These are phyloP conservation scores for Evernia prunastri DNA, from an alignment of 495 filamentous ascomycete genomes.

Conservation along the genomic window DNA sequence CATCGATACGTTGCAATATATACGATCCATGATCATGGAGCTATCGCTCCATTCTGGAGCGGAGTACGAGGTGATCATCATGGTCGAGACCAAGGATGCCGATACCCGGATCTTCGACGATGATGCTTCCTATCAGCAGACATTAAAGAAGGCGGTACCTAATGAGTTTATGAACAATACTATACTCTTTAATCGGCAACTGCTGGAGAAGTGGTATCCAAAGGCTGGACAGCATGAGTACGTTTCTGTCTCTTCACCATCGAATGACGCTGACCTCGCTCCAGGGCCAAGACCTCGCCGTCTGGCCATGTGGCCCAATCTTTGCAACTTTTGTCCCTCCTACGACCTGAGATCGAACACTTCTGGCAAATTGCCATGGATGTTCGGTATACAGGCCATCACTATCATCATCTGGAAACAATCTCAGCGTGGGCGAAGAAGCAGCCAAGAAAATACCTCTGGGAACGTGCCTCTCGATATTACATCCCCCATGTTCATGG, in stretches of 20 bases:
- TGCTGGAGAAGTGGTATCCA: conserved; percentile 54
- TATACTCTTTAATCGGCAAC: conserved; percentile 58
- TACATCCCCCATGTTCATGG: conserved; percentile 63
- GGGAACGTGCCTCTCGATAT: conserved; percentile 68
- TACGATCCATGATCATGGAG: conserved; percentile 70
- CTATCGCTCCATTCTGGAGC: conserved; percentile 64
- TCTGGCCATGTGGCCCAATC: conserved; percentile 33
- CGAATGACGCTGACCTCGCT: conserved; percentile 18
- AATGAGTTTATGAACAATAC: conserved; percentile 60
- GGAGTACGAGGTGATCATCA: conserved; percentile 69
- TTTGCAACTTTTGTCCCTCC: conserved; percentile 51
- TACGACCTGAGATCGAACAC: conserved; percentile 64
- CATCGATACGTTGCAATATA: conserved; percentile 61
- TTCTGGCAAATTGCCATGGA: conserved; percentile 77
- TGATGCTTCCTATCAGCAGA: conserved; percentile 45
- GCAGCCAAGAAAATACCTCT: conserved; percentile 61
- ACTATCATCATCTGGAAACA: conserved; percentile 62
- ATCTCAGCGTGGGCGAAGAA: conserved; percentile 50
- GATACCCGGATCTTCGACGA: conserved; percentile 50
- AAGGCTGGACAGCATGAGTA: conserved; percentile 33
- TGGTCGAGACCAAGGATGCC: conserved; percentile 64
- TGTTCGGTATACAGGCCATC: conserved; percentile 61
- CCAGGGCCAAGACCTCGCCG: conserved; percentile 8
- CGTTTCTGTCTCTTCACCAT: not conserved
- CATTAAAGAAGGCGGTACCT: conserved; percentile 51